Conservation (phyloP, 2,329 filamentous ascomycete genomes). For the Fusarium siculi region DNA sequence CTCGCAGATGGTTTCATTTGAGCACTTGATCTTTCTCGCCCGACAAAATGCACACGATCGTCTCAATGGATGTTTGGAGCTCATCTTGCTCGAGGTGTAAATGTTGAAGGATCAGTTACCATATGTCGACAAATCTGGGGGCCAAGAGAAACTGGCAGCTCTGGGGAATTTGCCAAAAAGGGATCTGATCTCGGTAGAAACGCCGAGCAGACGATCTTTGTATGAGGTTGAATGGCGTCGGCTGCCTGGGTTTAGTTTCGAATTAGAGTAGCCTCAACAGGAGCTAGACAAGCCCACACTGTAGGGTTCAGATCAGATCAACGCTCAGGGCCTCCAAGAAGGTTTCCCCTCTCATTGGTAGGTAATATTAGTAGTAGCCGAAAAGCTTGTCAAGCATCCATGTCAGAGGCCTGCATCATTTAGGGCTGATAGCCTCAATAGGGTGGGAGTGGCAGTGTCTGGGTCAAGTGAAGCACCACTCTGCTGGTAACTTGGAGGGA, state of each 20-base stretch:
- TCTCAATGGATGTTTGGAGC: conserved; percentile 48
- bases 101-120: neutral
- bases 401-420: conserved; percentile 32
- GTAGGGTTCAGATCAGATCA: conserved; percentile 28
- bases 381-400: conserved; percentile 27
- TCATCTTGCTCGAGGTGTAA: conserved; percentile 36
- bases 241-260: conserved; percentile 26
- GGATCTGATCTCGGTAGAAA: conserved; percentile 3
- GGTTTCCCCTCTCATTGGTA: conserved; percentile 22
- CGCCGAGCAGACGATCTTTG: conserved; percentile 15
- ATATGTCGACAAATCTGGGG: conserved; percentile 9
- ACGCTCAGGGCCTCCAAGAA: conserved; percentile 2
- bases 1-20: conserved; percentile 52
- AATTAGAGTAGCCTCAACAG: conserved; percentile 31
- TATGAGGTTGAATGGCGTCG: conserved; percentile 26
- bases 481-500: conserved; percentile 31
- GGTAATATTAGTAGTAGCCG: conserved; percentile 34
- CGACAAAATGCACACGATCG: conserved; percentile 52
- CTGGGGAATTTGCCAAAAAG: neutral
- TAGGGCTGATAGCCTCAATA: conserved; percentile 35
- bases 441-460: conserved; percentile 30
- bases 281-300: conserved; percentile 33
- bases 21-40: conserved; percentile 53
- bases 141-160: neutral
- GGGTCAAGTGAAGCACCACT: conserved; percentile 23